phyloP scores from a whole-genome alignment of 345 rosid genomes.

The Linum tenue region DNA sequence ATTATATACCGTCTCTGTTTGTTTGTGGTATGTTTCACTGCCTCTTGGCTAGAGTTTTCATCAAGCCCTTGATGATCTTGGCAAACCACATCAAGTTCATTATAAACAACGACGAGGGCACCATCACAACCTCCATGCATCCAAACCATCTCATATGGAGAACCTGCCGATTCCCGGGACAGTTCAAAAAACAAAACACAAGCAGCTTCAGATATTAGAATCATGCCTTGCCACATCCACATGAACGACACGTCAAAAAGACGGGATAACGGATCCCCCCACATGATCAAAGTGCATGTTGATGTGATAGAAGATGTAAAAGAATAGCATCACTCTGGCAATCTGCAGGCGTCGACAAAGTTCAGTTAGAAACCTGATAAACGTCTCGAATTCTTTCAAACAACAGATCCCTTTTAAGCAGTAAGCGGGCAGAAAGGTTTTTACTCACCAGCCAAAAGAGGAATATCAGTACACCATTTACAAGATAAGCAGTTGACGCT shows the following conservation, averaged over 20 bases:
- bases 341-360: slow-evolving; percentile 7
- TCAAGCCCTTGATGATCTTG: slow-evolving; percentile 23
- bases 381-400: neutral
- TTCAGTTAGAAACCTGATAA: neutral
- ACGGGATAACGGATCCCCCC: neutral
- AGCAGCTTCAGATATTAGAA: neutral
- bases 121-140: slow-evolving; percentile 15
- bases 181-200: neutral
- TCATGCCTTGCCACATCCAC: no score
- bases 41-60: slow-evolving; percentile 19
- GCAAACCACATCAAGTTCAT: slow-evolving; percentile 24
- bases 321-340: slow-evolving; percentile 22
- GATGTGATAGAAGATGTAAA: slow-evolving; percentile 23
- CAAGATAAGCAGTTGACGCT: slow-evolving; percentile 21
- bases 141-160: slow-evolving; percentile 22
- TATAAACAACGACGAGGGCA: slow-evolving; percentile 18
- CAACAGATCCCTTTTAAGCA: neutral
- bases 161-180: slow-evolving; percentile 15
- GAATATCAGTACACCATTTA: slow-evolving; percentile 24
- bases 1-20: neutral
- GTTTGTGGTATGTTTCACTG: slow-evolving; percentile 2
- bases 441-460: slow-evolving; percentile 25
- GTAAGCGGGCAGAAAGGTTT: neutral
- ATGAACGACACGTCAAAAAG: no score
- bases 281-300: slow-evolving; percentile 25